Evolutionary conservation across 2,329 filamentous ascomycete species (phyloP).

Genomic region (Aureobasidium sp.): DNA sequence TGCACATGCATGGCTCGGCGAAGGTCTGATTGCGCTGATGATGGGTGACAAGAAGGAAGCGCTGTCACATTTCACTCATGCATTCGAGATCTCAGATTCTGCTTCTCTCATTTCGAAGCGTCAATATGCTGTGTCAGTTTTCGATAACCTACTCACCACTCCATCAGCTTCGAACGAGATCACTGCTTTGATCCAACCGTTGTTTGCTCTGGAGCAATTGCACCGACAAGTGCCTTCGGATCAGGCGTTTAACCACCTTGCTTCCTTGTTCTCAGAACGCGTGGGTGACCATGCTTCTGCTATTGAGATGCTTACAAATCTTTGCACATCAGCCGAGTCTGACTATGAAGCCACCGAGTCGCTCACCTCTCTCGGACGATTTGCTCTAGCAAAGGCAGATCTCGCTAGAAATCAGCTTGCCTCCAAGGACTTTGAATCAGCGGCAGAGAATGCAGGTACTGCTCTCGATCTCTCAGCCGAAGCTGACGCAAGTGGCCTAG

Average conservation of each 20-base stretch:
- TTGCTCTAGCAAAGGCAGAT: constrained; percentile 79
- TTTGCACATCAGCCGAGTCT: constrained; percentile 66
- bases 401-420: constrained; percentile 78
- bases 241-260: constrained; percentile 67
- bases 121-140: constrained; percentile 72
- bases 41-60: constrained; percentile 71
- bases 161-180: constrained; percentile 47
- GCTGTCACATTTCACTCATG: constrained; percentile 80
- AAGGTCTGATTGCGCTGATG: constrained; percentile 75
- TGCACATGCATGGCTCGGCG: constrained; percentile 86
- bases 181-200: constrained; percentile 66
- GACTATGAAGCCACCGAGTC: constrained; percentile 84
- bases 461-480: constrained; percentile 73
- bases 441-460: constrained; percentile 72
- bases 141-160: constrained; percentile 67
- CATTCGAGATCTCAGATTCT: constrained; percentile 83
- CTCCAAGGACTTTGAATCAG: constrained; percentile 55
- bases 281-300: constrained; percentile 61
- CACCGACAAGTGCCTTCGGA: constrained; percentile 64
- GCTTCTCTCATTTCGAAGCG: constrained; percentile 65
- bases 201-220: constrained; percentile 83
- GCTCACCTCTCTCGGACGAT: constrained; percentile 61
- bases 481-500: constrained; percentile 56
- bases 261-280: constrained; percentile 74
- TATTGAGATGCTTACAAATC: constrained; percentile 54